phyloP scores from a whole-genome alignment of 805 yeast genomes.

The Metschnikowia borealis region DNA sequence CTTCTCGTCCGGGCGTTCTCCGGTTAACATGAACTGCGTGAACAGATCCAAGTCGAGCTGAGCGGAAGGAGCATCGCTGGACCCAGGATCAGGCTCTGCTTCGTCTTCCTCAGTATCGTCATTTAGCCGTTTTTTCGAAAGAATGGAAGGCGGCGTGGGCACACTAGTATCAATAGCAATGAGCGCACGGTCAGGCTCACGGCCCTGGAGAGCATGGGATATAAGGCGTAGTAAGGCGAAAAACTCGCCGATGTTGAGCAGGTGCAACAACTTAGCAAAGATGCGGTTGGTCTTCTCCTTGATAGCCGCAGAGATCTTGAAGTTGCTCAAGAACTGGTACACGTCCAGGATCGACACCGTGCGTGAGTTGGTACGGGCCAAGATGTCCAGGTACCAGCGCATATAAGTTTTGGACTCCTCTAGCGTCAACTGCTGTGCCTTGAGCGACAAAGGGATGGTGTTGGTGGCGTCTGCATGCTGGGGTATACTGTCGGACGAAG shows the following conservation, averaged over 20 bases:
- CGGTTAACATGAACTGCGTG: slow-evolving; percentile 79
- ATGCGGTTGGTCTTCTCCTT: slow-evolving; percentile 50
- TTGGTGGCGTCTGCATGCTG: slow-evolving; percentile 28
- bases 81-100: slow-evolving; percentile 9
- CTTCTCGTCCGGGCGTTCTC: slow-evolving; percentile 57
- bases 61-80: slow-evolving; percentile 8
- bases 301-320: slow-evolving; percentile 52
- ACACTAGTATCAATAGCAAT: slow-evolving; percentile 57
- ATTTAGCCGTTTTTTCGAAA: slow-evolving; percentile 53
- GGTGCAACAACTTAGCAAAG: slow-evolving; percentile 47
- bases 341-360: slow-evolving; percentile 72
- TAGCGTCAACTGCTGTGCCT: slow-evolving; percentile 62
- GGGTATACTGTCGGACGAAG: slow-evolving; percentile 16
- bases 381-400: slow-evolving; percentile 88
- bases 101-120: slow-evolving; percentile 37
- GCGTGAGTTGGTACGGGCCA: slow-evolving; percentile 63
- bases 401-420: slow-evolving; percentile 83
- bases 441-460: slow-evolving; percentile 58
- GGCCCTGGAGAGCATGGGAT: slow-evolving; percentile 61
- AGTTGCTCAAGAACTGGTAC: slow-evolving; percentile 73
- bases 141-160: slow-evolving; percentile 76
- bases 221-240: slow-evolving; percentile 80
- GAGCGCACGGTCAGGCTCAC: slow-evolving; percentile 50
- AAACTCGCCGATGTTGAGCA: slow-evolving; percentile 84
- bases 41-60: slow-evolving; percentile 81